phyloP scores from a whole-genome alignment of 2,329 filamentous ascomycete species.

The Cercospora sp. region DNA sequence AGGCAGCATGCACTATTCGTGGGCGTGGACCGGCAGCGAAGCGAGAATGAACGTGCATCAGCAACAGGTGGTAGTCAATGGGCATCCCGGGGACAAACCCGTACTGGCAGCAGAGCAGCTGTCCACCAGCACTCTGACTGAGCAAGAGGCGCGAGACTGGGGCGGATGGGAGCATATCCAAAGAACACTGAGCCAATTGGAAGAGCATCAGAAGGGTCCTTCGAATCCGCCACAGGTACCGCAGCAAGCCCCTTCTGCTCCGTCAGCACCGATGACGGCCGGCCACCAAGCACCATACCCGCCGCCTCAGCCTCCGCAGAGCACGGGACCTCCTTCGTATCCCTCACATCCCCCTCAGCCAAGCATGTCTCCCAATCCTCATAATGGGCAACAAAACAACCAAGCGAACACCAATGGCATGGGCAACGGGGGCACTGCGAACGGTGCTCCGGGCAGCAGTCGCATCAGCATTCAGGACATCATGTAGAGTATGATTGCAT shows the following conservation, averaged over 20 bases:
- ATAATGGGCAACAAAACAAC: slow-evolving; percentile 19
- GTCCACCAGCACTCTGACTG: slow-evolving; percentile 27
- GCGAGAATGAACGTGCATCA: slow-evolving; percentile 35
- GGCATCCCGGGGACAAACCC: slow-evolving; percentile 21
- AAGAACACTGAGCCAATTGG: slow-evolving; percentile 58
- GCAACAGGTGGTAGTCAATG: slow-evolving; percentile 23
- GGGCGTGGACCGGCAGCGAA: slow-evolving; percentile 70
- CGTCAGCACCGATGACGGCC: slow-evolving; percentile 9
- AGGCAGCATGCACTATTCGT: slow-evolving; percentile 71
- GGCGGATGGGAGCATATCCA: slow-evolving; percentile 78
- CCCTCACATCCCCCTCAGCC: slow-evolving; percentile 16
- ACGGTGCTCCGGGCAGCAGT: slow-evolving; percentile 26
- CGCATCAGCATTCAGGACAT: slow-evolving; percentile 43
- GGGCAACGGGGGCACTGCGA: slow-evolving; percentile 5
- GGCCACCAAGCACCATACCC: slow-evolving; percentile 20
- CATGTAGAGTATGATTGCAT: slow-evolving; percentile 30
- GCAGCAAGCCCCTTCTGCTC: slow-evolving; percentile 18
- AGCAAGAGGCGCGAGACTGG: slow-evolving; percentile 60
- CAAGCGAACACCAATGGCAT: slow-evolving; percentile 14
- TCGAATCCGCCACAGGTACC: slow-evolving; percentile 22
- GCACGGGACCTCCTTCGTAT: slow-evolving; percentile 21
- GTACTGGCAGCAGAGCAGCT: slow-evolving; percentile 27
- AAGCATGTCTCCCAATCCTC: slow-evolving; percentile 21
- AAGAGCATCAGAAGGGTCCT: slow-evolving; percentile 46
- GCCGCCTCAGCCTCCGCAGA: slow-evolving; percentile 25